Conservation (phyloP, 352 stramenopile genomes). For the Globisporangium ultimum region DNA sequence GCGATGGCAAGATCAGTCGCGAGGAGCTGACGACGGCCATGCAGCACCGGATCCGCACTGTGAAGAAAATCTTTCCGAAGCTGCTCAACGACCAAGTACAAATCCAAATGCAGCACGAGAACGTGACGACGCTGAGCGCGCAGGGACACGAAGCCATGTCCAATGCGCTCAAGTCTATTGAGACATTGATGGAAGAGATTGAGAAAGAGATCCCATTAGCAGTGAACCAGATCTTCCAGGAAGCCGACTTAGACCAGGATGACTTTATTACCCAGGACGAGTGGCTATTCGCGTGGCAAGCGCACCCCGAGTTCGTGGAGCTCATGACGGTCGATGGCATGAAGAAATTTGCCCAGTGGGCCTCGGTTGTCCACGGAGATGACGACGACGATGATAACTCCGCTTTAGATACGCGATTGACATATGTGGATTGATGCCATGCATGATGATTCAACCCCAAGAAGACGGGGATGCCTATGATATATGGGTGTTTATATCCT, state of each 20-base stretch:
- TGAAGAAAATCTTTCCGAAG: constrained; percentile 76
- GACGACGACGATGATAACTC: constrained; percentile 29
- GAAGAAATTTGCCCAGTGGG: constrained; percentile 82
- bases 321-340: constrained; percentile 83
- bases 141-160: constrained; percentile 49
- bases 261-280: constrained; percentile 78
- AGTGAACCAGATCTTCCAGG: constrained; percentile 81
- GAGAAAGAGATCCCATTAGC: constrained; percentile 80
- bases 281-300: constrained; percentile 79
- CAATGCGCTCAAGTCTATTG: constrained; percentile 51
- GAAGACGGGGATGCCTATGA: too few species aligned
- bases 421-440: constrained; percentile 39
- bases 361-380: constrained; percentile 45
- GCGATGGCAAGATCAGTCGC: constrained; percentile 71
- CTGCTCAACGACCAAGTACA: constrained; percentile 68
- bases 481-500: too few species aligned
- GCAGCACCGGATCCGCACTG: constrained; percentile 61
- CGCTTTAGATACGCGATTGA: constrained; percentile 45
- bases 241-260: constrained; percentile 73
- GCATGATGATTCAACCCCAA: too few species aligned
- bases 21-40: constrained; percentile 74
- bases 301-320: constrained; percentile 79
- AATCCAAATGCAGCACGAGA: constrained; percentile 53
- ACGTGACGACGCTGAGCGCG: constrained; percentile 29
- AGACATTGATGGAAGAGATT: constrained; percentile 72